Conservation (phyloP, 345 rosid species). For the Clarkia xantiana region DNA sequence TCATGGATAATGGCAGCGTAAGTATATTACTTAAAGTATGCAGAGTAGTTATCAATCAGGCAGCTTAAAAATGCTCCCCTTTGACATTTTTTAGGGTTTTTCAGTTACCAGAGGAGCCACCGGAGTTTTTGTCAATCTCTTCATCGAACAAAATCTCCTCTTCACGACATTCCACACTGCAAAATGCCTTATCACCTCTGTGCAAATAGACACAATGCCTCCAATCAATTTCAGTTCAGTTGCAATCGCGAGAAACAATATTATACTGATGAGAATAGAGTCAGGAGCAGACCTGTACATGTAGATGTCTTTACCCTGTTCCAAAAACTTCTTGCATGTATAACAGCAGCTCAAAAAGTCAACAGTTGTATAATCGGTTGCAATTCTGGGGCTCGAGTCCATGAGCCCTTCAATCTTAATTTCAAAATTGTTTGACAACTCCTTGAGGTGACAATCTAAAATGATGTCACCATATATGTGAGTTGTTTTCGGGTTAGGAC, state of each 20-base stretch:
- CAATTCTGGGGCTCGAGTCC: conserved; percentile 5
- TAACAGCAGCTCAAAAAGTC: conserved; percentile 59
- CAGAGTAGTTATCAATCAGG: conserved; percentile 9
- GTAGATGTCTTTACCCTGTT: conserved; percentile 54
- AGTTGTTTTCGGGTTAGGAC: conserved; percentile 71
- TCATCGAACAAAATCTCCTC: conserved; percentile 53
- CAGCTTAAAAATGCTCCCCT: conserved; percentile 23
- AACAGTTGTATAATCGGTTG: conserved; percentile 11
- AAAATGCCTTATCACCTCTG: conserved; percentile 84
- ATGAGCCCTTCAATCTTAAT: conserved; percentile 11
- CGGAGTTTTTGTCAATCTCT: conserved; percentile 22
- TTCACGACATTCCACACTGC: conserved; percentile 53
- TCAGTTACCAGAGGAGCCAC: conserved; percentile 13
- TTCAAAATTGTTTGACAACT: conserved; percentile 9
- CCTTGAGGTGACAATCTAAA: conserved; percentile 40
- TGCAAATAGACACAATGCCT: conserved; percentile 5
- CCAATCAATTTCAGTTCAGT: background rate
- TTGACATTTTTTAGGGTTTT: conserved; percentile 5
- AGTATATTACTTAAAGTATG: conserved; percentile 10
- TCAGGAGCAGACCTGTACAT: conserved; percentile 48
- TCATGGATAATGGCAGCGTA: conserved; percentile 9
- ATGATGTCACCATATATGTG: conserved; percentile 68
- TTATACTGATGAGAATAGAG: background rate
- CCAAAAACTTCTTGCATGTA: conserved; percentile 55
- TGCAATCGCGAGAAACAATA: background rate